Percentiles rank a stretch among this genome's conserved stretches.
phyloP scores from a whole-genome alignment of 2,329 filamentous ascomycete species.

The Cercospora sojina region DNA sequence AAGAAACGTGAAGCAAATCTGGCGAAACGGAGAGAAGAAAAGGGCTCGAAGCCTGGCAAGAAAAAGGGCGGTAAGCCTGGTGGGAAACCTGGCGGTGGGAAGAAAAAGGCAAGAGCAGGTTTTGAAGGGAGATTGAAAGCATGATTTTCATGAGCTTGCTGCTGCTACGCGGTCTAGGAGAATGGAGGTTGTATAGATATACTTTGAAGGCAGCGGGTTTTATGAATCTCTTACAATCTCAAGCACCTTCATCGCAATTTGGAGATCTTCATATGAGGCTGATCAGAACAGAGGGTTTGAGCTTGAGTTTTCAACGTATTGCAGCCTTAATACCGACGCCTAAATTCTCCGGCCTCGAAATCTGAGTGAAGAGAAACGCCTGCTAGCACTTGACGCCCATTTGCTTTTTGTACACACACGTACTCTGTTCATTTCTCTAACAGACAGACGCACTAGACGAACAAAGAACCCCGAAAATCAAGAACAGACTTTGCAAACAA shows the following conservation, averaged over 20 bases:
- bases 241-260: neutral
- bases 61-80: conserved; percentile 60
- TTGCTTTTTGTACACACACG: neutral
- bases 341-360: neutral
- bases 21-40: conserved; percentile 71
- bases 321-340: neutral
- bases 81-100: conserved; percentile 52
- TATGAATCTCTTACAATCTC: conserved; percentile 1
- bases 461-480: conserved; percentile 12
- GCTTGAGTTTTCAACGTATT: neutral
- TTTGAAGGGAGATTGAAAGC: conserved; percentile 67
- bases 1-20: conserved; percentile 56
- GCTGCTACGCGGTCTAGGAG: neutral
- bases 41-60: conserved; percentile 68
- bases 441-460: conserved; percentile 1
- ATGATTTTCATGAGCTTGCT: neutral
- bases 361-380: neutral
- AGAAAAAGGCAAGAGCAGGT: conserved; percentile 57
- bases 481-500: conserved; percentile 10
- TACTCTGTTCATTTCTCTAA: neutral
- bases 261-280: neutral
- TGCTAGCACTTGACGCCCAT: neutral
- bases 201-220: conserved; percentile 1
- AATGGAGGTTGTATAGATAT: conserved; percentile 3
- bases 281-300: neutral